phyloP scores from a whole-genome alignment of 768 basidiomycete genomes.

The Lactarius trivialis region DNA sequence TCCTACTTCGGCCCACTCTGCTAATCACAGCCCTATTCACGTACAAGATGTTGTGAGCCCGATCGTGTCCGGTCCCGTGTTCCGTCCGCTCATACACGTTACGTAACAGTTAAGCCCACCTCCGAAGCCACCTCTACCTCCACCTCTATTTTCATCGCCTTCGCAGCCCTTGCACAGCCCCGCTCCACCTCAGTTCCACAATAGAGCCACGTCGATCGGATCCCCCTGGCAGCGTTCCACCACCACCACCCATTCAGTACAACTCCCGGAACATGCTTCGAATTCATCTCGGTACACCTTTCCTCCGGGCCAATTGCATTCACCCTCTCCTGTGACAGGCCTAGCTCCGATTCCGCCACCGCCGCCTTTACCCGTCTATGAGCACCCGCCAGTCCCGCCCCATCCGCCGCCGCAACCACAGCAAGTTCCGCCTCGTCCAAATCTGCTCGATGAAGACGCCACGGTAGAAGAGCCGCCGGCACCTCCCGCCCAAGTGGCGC shows the following conservation, averaged over 20 bases:
- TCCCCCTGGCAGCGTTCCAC: slow-evolving; percentile 5
- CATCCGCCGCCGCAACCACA: slow-evolving; percentile 11
- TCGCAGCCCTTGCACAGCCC: slow-evolving; percentile 23
- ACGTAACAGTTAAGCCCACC: slow-evolving; percentile 23
- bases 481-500: slow-evolving; percentile 36
- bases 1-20: slow-evolving; percentile 5
- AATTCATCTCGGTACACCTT: slow-evolving; percentile 24
- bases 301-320: slow-evolving; percentile 28
- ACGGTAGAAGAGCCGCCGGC: slow-evolving; percentile 27
- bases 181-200: slow-evolving; percentile 19
- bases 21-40: slow-evolving; percentile 13
- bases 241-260: not conserved
- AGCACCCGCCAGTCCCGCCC: slow-evolving; percentile 18
- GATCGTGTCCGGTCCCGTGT: slow-evolving; percentile 8
- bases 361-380: slow-evolving; percentile 11
- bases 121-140: slow-evolving; percentile 32
- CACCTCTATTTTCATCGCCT: slow-evolving; percentile 32
- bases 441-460: slow-evolving; percentile 61
- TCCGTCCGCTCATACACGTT: slow-evolving; percentile 21
- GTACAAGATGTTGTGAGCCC: slow-evolving; percentile 4
- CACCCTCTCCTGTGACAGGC: not conserved
- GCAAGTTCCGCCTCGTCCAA: slow-evolving; percentile 34
- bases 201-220: slow-evolving; percentile 23
- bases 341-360: slow-evolving; percentile 4
- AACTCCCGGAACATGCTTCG: not conserved